phyloP scores from a whole-genome alignment of 164 flowering plant species.

The Chloranthus sessilifolius region DNA sequence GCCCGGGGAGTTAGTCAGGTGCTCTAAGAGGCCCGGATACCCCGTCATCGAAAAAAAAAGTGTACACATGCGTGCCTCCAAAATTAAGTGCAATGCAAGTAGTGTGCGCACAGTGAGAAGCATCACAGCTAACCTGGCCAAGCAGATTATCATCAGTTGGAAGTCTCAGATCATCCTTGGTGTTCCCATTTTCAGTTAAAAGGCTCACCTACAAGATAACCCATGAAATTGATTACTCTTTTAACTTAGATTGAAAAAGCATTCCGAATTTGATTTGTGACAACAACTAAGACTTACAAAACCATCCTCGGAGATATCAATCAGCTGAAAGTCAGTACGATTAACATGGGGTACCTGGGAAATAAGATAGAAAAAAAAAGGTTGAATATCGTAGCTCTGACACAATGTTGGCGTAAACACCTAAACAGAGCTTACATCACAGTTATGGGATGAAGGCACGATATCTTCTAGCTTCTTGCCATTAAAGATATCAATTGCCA shows the following conservation, averaged over 20 bases:
- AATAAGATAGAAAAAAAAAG: not conserved
- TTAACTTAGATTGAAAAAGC: no score
- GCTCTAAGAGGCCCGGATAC: no score
- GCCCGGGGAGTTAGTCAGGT: no score
- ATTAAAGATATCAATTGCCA: slow-evolving; percentile 46
- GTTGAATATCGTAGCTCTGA: no score
- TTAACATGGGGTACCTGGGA: slow-evolving; percentile 53
- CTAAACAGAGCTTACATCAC: slow-evolving; percentile 35
- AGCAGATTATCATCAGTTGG: slow-evolving; percentile 45
- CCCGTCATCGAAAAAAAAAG: no score
- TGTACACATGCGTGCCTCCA: no score
- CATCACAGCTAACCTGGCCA: slow-evolving; percentile 33
- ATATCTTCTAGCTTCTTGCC: slow-evolving; percentile 72
- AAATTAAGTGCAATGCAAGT: no score
- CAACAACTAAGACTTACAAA: no score
- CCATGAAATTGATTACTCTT: no score
- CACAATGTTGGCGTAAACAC: not conserved
- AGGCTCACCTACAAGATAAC: slow-evolving; percentile 36
- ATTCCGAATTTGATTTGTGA: no score
- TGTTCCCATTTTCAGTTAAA: slow-evolving; percentile 44
- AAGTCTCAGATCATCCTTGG: slow-evolving; percentile 59
- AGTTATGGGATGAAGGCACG: slow-evolving; percentile 69
- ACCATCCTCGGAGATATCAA: slow-evolving; percentile 64
- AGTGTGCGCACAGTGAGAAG: no score
- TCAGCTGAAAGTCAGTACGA: slow-evolving; percentile 57